Evolutionary conservation across 1,139 yeast species (phyloP).

Genomic region (Magnusiomyces fungicola): DNA sequence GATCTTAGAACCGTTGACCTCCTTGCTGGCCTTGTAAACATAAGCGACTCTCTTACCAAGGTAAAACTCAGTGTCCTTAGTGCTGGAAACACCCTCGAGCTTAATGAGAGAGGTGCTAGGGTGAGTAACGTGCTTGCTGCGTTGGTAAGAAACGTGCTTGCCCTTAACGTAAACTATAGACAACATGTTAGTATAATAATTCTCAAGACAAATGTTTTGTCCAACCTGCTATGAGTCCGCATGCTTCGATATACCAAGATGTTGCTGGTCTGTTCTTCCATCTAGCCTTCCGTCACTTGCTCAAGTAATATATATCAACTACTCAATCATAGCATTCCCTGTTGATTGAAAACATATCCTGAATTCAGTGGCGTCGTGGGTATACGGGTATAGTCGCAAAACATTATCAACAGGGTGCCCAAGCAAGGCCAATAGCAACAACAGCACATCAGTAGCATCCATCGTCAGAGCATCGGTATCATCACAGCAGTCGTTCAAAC

Average conservation of each 20-base stretch:
- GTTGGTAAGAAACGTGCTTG: constrained; percentile 99
- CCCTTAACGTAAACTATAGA: constrained; percentile 95
- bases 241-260: too few species aligned
- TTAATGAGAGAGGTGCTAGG: constrained; percentile 95
- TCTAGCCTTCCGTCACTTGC: too few species aligned
- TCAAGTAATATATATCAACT: too few species aligned
- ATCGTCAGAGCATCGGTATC: not conserved
- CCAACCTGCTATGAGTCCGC: too few species aligned
- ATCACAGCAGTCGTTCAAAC: not conserved
- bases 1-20: constrained; percentile 96
- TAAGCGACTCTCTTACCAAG: constrained; percentile 99
- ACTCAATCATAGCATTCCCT: too few species aligned
- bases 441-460: not conserved
- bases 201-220: too few species aligned
- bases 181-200: constrained; percentile 3
- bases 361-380: too few species aligned
- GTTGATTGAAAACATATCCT: too few species aligned
- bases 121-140: constrained; percentile 97
- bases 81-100: constrained; percentile 88
- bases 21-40: constrained; percentile 98
- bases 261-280: too few species aligned
- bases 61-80: constrained; percentile 97
- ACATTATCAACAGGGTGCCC: too few species aligned
- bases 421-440: too few species aligned
- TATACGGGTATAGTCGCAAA: too few species aligned